phyloP scores from a whole-genome alignment of 2,329 filamentous ascomycete species.

The Graphium sp. region DNA sequence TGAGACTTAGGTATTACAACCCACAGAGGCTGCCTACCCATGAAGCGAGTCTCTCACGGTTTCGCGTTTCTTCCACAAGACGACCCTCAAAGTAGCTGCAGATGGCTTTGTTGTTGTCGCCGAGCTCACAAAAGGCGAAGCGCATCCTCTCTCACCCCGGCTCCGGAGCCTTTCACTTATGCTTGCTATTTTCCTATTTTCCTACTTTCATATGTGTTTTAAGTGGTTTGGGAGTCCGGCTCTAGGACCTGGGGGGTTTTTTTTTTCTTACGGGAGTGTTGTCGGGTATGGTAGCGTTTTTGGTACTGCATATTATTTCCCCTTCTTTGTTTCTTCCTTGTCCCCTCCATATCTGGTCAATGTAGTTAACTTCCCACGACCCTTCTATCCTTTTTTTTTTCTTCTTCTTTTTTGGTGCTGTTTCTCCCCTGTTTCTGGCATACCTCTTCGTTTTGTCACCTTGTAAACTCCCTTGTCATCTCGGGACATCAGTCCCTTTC shows the following conservation, averaged over 20 bases:
- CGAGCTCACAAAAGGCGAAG: too few species aligned
- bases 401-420: not conserved
- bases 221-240: not conserved
- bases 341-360: not conserved
- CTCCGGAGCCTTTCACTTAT: too few species aligned
- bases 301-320: not conserved
- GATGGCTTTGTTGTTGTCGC: too few species aligned
- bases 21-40: too few species aligned
- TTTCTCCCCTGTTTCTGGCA: not conserved
- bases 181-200: not conserved
- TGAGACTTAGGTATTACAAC: too few species aligned
- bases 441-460: not conserved
- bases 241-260: not conserved
- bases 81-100: too few species aligned
- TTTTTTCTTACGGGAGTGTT: not conserved
- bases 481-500: too few species aligned
- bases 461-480: not conserved
- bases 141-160: too few species aligned
- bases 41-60: too few species aligned
- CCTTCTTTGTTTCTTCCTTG: not conserved
- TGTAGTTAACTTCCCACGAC: not conserved
- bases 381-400: constrained; percentile 1
- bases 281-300: not conserved
- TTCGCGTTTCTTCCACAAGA: too few species aligned
- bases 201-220: not conserved